Percentiles rank a stretch among this genome's conserved stretches.
phyloP scores from a whole-genome alignment of 2,329 filamentous ascomycete genomes.

The Arthrobotrys megalospora region DNA sequence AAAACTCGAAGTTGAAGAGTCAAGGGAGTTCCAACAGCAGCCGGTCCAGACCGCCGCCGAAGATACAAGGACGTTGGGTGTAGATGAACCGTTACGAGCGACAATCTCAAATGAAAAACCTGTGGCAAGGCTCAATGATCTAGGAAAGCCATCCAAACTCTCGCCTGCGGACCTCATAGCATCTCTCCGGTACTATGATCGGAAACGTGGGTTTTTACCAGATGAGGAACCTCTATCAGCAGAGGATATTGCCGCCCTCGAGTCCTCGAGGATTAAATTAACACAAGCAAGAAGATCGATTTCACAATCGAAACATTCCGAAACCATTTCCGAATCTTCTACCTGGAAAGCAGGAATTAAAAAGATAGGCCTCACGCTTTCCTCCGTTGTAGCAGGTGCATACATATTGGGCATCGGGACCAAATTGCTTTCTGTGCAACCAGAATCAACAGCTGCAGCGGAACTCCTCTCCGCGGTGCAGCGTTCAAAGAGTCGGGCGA shows the following conservation, averaged over 20 bases:
- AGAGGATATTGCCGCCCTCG: constrained; percentile 40
- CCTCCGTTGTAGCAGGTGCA: constrained; percentile 21
- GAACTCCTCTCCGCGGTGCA: constrained; percentile 54
- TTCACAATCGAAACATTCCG: constrained; percentile 3
- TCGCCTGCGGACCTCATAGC: constrained; percentile 58
- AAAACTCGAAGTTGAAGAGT: background rate
- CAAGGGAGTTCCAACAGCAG: background rate
- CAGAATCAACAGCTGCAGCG: constrained; percentile 39
- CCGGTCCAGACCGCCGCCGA: background rate
- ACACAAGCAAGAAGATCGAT: background rate
- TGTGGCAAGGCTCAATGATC: background rate
- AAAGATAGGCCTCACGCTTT: constrained; percentile 13
- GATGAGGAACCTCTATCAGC: constrained; percentile 57
- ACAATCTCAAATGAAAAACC: background rate
- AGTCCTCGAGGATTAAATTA: constrained; percentile 32
- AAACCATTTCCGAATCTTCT: background rate
- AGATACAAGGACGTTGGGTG: background rate
- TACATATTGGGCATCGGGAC: constrained; percentile 46
- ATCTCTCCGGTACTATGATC: constrained; percentile 54
- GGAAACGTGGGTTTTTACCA: constrained; percentile 37
- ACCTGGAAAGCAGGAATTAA: constrained; percentile 9
- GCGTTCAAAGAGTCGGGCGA: constrained; percentile 16
- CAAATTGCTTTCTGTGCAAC: constrained; percentile 39
- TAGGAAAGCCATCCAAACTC: constrained; percentile 24
- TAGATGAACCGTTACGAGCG: background rate